Evolutionary conservation across 2,329 filamentous ascomycete species (phyloP), one percentile per base, ranked within the genome.

Genomic region (Exophiala phaeomuriformis): DNA sequence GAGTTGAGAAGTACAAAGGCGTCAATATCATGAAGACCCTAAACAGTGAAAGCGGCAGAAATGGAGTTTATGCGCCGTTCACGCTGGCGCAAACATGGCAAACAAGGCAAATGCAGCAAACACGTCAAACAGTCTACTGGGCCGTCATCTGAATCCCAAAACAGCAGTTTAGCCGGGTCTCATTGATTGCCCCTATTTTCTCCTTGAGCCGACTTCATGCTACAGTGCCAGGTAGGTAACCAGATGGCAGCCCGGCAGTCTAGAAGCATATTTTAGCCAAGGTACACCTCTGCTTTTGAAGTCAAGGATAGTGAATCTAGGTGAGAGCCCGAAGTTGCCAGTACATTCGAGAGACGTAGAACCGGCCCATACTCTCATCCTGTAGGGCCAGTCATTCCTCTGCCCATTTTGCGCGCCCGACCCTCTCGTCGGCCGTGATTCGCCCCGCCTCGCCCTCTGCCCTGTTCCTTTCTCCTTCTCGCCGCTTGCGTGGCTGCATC

Each of bases 371-470:
- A 8, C 6, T 27, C 39, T 45, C 42, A 45, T 32, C 30, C 47
- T 40, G 48, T n/a, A 27, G 50, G 47, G 12, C 56, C 56, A 32
- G 47, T 56, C 59, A 64, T 63, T 8, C 62, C 62, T 55, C 61
- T 52, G 31, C 56, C 62, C 50, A 64, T 58, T 52, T 64, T 64
- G 28, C 56, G 57, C 6, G 62, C 61, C 49, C 62, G 48, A 12
- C 59, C 62, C 50, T 64, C 61, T 9, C 62, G 57, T n/a, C 61
- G 55, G 37, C 51, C 47, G 49, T 62, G 56, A 53, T 58, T 60
- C 7, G 57, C 57, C 45, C 62, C 60, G 10, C 62, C 62, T 41
- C 62, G 33, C 8, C 61, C 61, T 40, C 55, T 51, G 36, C 61
- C 57, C 49, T 63, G 60, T 46, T 63, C 61, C 36, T 63, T 63